Base-by-base conservation (phyloP, 305 asterid species). In the Fraxinus platypoda region DNA sequence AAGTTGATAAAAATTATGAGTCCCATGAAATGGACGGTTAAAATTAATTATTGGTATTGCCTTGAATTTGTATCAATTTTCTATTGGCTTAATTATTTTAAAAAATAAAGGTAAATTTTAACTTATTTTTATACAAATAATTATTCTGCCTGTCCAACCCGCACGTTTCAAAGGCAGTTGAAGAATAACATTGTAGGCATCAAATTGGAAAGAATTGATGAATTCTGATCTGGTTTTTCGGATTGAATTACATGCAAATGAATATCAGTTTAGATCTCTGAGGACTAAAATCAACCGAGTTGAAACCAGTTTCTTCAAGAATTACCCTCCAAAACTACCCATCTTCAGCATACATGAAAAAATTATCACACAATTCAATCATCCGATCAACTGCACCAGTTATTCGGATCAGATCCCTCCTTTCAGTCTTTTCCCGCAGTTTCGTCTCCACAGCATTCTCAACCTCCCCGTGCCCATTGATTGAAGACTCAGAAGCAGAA, bases 361-460 rank as follows among this genome's bases (percentile, higher is more conserved):
- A 54, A 31, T 57, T 34, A 28, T 26, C 41, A 11, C 54, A 9
- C 46, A 19, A 19, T 31, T 25, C 85, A 52, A 72, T 72, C 49
- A 34, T 72, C 15, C 76, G 28, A 73, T 82, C 80, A n/a, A 21
- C 78, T 19, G 8, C 34, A 15, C 75, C 80, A 25, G 11, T 75
- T 62, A 13, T 76, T 81, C 81, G 31, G 25, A 79, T 66, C 76
- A 81, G 76, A 68, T 82, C 79, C 1, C 76, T 68, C 52, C 4
- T 49, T n/a, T 77, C 77, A 3, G 62, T 37, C 6, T 46, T 83
- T 84, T 75, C 84, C 0, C 79, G 59, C 41, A 79, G 57, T 74
- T 82, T 77, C 81, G 70, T 84, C 89, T 88, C 88, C 62, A 76
- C 90, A 17, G 74, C 80, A 62, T 15, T 82, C 43, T 49, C 85